Evolutionary conservation across 768 basidiomycete genomes (phyloP).

Genomic region (Lactarius sanguifluus): DNA sequence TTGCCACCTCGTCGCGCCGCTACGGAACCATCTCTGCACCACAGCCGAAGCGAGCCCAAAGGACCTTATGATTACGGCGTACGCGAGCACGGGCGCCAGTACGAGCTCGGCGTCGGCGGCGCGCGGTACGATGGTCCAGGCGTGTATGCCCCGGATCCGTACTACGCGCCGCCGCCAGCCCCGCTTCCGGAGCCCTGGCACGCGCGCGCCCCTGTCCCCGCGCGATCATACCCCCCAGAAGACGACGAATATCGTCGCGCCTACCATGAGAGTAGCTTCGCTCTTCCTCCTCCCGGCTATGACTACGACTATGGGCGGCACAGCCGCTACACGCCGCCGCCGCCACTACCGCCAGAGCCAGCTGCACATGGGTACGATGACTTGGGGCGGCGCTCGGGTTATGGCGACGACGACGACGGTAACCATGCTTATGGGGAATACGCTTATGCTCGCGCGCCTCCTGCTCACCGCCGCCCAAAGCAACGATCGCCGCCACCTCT

Average conservation of each 20-base stretch:
- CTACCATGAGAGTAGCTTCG: background rate
- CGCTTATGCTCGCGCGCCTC: background rate
- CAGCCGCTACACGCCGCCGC: background rate
- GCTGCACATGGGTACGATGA: slow-evolving; percentile 10
- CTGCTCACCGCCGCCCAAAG: background rate
- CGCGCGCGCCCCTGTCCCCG: background rate
- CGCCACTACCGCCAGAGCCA: background rate
- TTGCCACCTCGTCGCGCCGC: background rate
- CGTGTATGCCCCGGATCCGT: slow-evolving; percentile 18
- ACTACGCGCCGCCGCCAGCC: slow-evolving; percentile 21
- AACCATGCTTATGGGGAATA: slow-evolving; percentile 2
- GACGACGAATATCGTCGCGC: slow-evolving; percentile 1
- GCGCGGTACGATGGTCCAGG: slow-evolving; percentile 17
- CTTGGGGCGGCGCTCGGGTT: slow-evolving; percentile 13
- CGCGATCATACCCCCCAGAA: slow-evolving; percentile 5
- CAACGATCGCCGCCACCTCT: background rate
- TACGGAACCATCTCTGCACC: background rate
- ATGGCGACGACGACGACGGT: background rate
- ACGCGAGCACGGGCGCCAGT: slow-evolving; percentile 21
- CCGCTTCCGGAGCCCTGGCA: slow-evolving; percentile 21
- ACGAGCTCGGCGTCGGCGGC: slow-evolving; percentile 22
- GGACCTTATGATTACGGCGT: slow-evolving; percentile 3
- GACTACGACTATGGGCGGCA: slow-evolving; percentile 13
- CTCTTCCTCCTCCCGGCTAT: background rate
- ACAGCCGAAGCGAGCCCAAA: background rate